Base-by-base conservation (phyloP, 805 yeast species). In the Candida krabiensis region DNA sequence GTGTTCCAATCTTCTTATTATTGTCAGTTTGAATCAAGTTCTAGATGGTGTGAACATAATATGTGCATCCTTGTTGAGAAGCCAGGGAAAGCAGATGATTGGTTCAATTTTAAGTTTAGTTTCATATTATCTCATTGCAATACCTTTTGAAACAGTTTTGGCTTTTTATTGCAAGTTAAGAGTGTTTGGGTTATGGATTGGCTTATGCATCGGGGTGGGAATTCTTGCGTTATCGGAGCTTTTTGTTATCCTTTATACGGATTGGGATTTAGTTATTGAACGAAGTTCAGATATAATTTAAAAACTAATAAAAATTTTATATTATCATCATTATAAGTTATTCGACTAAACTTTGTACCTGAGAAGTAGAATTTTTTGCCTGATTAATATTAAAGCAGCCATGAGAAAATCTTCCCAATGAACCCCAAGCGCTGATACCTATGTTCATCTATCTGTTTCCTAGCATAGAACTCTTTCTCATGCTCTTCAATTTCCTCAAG, bases 21-120 rank as follows among this genome's bases (percentile, higher is more conserved):
- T 75, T n/a, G 77, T 73, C 1, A 71, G 76, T 1, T 37, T 73
- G 11, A 73, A 71, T 46, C 80, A 75, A 52, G 57, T 74, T 28
- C 63, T 70, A 42, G 80, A 75, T 44, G 67, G 71, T 37, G 49
- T 73, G 32, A 59, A 74, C 19, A 69, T 77, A 37, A 52, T 70
- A 5, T 60, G 73, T 29, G 71, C 70, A 1, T 77, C 79, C 0
- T 53, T 74, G 4, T 62, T 75, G 43, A 55, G 80, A 44, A 79
- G 80, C 18, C 80, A 75, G 49, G 80, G 80, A 5, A 52, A 79
- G 44, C 81, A 75, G 48, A 64, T 63, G 41, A 68, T 75, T 28
- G 81, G 80, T 1, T 77, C 79, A 1, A 52, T 64, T 31, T 54
- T 73, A 38, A 73, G 72, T 51, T 41, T 75, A 16, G 43, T 71